Percentiles rank a stretch among this genome's conserved stretches.
Conservation (phyloP, 2,329 filamentous ascomycete genomes). For the Colletotrichum melonis region DNA sequence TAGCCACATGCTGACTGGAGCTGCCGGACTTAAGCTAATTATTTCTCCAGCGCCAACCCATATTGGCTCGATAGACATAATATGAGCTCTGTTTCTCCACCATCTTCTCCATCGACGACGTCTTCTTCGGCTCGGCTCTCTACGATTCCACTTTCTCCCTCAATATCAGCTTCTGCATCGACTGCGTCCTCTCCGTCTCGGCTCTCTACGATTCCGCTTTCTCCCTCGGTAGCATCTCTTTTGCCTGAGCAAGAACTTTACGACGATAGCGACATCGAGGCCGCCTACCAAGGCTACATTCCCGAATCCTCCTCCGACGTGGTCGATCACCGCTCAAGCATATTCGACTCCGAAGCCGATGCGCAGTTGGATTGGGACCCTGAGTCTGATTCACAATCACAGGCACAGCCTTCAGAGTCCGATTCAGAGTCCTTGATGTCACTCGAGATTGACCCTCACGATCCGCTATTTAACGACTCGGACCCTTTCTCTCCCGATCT, state of each 20-base stretch:
- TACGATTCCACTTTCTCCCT: background rate
- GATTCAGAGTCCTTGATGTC: slow-evolving; percentile 13
- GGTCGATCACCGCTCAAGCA: slow-evolving; percentile 6
- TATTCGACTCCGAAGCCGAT: slow-evolving; percentile 26
- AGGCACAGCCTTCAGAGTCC: background rate
- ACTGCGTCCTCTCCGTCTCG: background rate
- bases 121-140: background rate
- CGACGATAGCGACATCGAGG: background rate
- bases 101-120: slow-evolving; percentile 3
- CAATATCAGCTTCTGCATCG: background rate
- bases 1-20: background rate
- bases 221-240: background rate
- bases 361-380: slow-evolving; percentile 17
- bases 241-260: background rate
- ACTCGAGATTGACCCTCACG: background rate
- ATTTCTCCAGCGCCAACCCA: slow-evolving; percentile 22
- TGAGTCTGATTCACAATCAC: slow-evolving; percentile 16
- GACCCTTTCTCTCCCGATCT: slow-evolving; percentile 29
- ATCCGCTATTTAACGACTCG: background rate
- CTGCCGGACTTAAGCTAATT: background rate
- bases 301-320: slow-evolving; percentile 14
- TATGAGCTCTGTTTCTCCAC: slow-evolving; percentile 32
- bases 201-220: background rate
- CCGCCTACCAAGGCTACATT: background rate
- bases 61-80: slow-evolving; percentile 16